Percentiles rank a stretch among this genome's conserved stretches.
Conservation (phyloP, 225 moss, liverwort and hornwort species). For the Pseudoscleropodium purum region DNA sequence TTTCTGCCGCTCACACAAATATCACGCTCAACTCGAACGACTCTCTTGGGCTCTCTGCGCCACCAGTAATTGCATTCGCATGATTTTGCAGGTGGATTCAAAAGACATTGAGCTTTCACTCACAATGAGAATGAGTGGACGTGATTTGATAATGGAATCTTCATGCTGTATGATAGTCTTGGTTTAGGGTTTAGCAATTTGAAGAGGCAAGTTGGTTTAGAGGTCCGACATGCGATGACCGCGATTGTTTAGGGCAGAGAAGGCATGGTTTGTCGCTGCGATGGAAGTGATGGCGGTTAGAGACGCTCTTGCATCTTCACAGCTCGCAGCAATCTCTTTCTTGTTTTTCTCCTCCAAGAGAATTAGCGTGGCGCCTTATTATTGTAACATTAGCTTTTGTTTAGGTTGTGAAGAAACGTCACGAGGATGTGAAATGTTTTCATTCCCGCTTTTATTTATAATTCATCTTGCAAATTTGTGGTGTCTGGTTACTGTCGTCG, state of each 20-base stretch:
- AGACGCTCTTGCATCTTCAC: neutral
- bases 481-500: neutral
- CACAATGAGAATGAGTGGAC: neutral
- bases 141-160: neutral
- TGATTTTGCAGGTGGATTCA: neutral
- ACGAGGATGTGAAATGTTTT: neutral
- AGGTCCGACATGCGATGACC: neutral
- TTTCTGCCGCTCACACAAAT: neutral
- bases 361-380: neutral
- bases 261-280: neutral
- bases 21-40: neutral
- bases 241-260: neutral
- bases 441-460: neutral
- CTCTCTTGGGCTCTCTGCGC: neutral
- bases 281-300: constrained; percentile 18
- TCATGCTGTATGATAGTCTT: neutral
- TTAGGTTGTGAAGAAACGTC: neutral
- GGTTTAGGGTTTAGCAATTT: neutral
- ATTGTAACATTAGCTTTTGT: neutral
- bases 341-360: neutral
- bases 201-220: constrained; percentile 18
- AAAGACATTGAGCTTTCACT: neutral
- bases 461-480: neutral
- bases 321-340: neutral
- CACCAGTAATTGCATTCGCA: neutral